phyloP scores from a whole-genome alignment of 2,329 filamentous ascomycete genomes.

The Parastagonospora avenae region DNA sequence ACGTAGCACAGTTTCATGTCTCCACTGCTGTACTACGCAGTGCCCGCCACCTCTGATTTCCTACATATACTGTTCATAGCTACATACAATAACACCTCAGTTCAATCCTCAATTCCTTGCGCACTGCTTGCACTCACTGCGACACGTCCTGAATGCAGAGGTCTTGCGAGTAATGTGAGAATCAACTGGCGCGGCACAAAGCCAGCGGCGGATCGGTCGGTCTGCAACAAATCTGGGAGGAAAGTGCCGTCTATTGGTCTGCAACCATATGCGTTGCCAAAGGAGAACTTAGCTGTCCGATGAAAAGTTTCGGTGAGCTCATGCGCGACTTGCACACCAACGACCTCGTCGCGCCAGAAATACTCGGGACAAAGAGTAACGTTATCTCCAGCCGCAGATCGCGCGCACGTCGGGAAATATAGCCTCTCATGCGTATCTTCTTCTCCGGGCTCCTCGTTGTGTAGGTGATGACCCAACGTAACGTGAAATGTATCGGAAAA shows the following conservation, averaged over 20 bases:
- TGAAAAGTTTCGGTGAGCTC: constrained; percentile 1
- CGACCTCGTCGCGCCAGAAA: neutral
- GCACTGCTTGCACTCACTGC: too few relatives aligned
- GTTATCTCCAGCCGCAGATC: neutral
- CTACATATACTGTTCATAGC: too few relatives aligned
- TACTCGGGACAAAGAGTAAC: neutral
- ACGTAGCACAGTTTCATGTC: too few relatives aligned
- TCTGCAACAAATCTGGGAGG: neutral
- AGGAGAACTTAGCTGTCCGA: neutral
- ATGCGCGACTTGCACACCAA: neutral
- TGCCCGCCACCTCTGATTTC: too few relatives aligned
- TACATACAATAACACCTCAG: too few relatives aligned
- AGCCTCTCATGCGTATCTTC: too few relatives aligned
- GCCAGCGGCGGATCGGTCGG: neutral
- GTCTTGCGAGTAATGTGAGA: neutral
- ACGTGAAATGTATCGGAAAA: neutral
- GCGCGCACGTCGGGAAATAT: too few relatives aligned
- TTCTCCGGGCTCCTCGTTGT: neutral
- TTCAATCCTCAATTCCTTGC: too few relatives aligned
- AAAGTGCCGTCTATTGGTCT: too few relatives aligned
- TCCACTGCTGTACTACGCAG: too few relatives aligned
- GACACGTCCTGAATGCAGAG: neutral
- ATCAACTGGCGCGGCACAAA: neutral
- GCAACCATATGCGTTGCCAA: neutral
- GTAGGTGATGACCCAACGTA: neutral